phyloP scores from a whole-genome alignment of 2,329 filamentous ascomycete species.

The Talaromyces rugulosus region DNA sequence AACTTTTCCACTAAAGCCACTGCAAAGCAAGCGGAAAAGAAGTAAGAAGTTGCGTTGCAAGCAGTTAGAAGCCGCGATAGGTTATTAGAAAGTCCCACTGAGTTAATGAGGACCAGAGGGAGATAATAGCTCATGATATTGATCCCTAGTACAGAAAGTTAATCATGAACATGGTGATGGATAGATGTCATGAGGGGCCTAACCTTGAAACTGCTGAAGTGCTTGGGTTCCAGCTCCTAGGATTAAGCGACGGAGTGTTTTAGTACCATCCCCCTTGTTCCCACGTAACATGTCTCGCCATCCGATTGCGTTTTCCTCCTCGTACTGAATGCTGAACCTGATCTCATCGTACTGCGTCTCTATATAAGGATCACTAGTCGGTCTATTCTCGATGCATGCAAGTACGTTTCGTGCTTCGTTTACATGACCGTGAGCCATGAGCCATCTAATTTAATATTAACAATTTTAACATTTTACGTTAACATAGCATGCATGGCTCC shows the following conservation, averaged over 20 bases:
- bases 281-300: constrained; percentile 41
- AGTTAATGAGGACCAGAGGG: constrained; percentile 56
- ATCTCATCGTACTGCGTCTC: constrained; percentile 41
- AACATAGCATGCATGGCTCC: constrained; percentile 19
- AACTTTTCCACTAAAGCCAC: constrained; percentile 48
- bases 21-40: constrained; percentile 40
- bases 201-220: constrained; percentile 18
- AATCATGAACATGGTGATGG: too few relatives aligned
- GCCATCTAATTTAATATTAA: constrained; percentile 18
- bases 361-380: constrained; percentile 36
- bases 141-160: constrained; percentile 12
- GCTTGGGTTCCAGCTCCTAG: constrained; percentile 35
- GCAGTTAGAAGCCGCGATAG: constrained; percentile 53
- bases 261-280: constrained; percentile 7
- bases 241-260: constrained; percentile 35
- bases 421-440: constrained; percentile 32
- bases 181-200: too few relatives aligned
- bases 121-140: constrained; percentile 14
- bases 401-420: constrained; percentile 37
- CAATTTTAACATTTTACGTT: too few relatives aligned
- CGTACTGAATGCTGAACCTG: constrained; percentile 44
- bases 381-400: constrained; percentile 20
- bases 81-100: constrained; percentile 49
- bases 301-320: constrained; percentile 44
- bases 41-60: constrained; percentile 48